phyloP scores from a whole-genome alignment of 805 yeast species.

The Pichia pseudocactophila region DNA sequence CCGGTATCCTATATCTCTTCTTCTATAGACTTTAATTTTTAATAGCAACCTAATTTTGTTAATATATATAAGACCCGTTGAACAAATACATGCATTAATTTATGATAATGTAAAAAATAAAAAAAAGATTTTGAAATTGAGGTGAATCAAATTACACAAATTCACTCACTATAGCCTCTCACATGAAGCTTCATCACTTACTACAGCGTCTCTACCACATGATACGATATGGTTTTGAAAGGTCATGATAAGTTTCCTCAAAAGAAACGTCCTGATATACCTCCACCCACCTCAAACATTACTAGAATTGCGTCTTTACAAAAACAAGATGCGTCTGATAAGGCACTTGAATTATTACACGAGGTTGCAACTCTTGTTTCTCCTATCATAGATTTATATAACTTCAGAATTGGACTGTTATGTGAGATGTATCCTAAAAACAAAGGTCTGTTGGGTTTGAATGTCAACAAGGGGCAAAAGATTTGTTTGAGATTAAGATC shows the following conservation, averaged over 20 bases:
- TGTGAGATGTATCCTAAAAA: slow-evolving; percentile 78
- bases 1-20: too few species aligned
- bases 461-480: slow-evolving; percentile 69
- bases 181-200: too few species aligned
- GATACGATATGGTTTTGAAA: slow-evolving; percentile 18
- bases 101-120: too few species aligned
- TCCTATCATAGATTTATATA: slow-evolving; percentile 65
- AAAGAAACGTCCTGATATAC: slow-evolving; percentile 11
- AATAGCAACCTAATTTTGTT: too few species aligned
- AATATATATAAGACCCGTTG: too few species aligned
- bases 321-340: slow-evolving; percentile 35
- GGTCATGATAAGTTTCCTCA: slow-evolving; percentile 16
- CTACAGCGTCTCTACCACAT: background rate
- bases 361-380: slow-evolving; percentile 63
- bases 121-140: too few species aligned
- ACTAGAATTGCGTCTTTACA: slow-evolving; percentile 37
- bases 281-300: slow-evolving; percentile 28
- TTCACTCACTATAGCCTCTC: too few species aligned
- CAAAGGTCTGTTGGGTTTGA: slow-evolving; percentile 61
- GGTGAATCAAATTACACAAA: too few species aligned
- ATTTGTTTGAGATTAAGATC: slow-evolving; percentile 64
- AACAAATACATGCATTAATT: too few species aligned
- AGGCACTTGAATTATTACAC: slow-evolving; percentile 52
- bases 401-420: slow-evolving; percentile 55
- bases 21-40: background rate